These are phyloP conservation scores for Epichloe gansuensis DNA, from an alignment of 2,329 filamentous ascomycete species.

Conservation along the genomic window DNA sequence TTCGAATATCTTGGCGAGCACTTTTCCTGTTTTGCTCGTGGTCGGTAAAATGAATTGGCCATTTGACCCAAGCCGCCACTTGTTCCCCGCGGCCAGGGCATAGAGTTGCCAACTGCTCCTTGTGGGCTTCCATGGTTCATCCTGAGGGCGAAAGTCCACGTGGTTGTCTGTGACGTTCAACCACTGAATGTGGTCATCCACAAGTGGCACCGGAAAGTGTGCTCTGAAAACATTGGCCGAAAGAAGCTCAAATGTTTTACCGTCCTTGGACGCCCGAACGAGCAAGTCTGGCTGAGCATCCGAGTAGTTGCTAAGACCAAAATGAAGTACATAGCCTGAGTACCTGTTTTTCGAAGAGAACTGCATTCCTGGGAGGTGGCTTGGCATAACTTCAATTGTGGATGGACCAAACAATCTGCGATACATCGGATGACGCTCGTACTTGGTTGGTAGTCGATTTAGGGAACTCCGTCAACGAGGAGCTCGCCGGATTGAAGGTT, in stretches of 20 bases:
- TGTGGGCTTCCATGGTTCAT: slow-evolving; percentile 15
- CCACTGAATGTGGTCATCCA: slow-evolving; percentile 35
- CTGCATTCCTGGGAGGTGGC: slow-evolving; percentile 17
- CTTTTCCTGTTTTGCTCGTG: not conserved
- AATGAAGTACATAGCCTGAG: slow-evolving; percentile 22
- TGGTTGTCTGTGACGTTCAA: slow-evolving; percentile 17
- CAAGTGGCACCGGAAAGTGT: slow-evolving; percentile 23
- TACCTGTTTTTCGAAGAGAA: slow-evolving; percentile 26
- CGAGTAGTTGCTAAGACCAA: slow-evolving; percentile 14
- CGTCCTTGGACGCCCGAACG: slow-evolving; percentile 15
- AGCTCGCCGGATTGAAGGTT: slow-evolving; percentile 39
- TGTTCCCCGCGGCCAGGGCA: not conserved
- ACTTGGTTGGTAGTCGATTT: slow-evolving; percentile 31
- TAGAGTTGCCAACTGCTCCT: not conserved
- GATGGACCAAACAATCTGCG: slow-evolving; percentile 7
- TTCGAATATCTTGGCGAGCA: not conserved
- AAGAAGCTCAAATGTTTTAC: slow-evolving; percentile 17
- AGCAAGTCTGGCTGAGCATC: slow-evolving; percentile 16
- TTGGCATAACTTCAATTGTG: slow-evolving; percentile 12
- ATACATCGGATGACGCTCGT: slow-evolving; percentile 22
- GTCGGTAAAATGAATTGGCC: slow-evolving; percentile 11
- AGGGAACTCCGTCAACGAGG: slow-evolving; percentile 38
- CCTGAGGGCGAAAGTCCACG: slow-evolving; percentile 21
- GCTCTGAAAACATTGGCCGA: slow-evolving; percentile 17
- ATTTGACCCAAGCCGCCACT: not conserved